A percentile compares a stretch with the other conserved stretches of the same genome.
These are phyloP conservation scores for Orbilia quercus DNA, from an alignment of 2,329 filamentous ascomycete genomes.

Conservation along the genomic window DNA sequence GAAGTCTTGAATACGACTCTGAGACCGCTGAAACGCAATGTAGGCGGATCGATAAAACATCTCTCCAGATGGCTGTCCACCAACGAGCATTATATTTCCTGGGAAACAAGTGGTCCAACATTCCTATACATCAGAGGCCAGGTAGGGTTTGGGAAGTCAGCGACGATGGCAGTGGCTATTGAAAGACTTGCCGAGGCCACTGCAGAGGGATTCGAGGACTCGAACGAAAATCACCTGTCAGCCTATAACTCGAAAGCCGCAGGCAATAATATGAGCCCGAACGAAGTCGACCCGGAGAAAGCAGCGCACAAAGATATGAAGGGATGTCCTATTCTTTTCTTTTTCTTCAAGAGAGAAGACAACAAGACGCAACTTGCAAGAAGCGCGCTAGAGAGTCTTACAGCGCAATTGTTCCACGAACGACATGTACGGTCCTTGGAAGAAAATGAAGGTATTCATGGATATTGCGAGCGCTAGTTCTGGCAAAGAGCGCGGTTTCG, in stretches of 20 bases:
- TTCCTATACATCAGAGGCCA: constrained; percentile 40
- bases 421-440: background rate
- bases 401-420: constrained; percentile 8
- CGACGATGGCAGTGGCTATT: constrained; percentile 33
- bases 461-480: background rate
- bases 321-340: constrained; percentile 20
- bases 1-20: constrained; percentile 5
- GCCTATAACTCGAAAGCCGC: too few species aligned
- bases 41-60: constrained; percentile 8
- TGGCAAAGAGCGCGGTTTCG: too few species aligned
- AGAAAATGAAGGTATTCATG: constrained; percentile 1
- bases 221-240: background rate
- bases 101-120: constrained; percentile 2
- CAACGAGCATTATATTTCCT: constrained; percentile 24
- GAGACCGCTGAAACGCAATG: constrained; percentile 16
- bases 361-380: constrained; percentile 1
- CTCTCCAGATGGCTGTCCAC: constrained; percentile 36
- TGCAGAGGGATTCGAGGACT: constrained; percentile 12
- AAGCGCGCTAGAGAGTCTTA: background rate
- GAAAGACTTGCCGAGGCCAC: constrained; percentile 4
- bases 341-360: constrained; percentile 36
- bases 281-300: too few species aligned
- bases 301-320: constrained; percentile 4
- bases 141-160: constrained; percentile 39
- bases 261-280: too few species aligned